Percentiles rank a stretch among this genome's conserved stretches.
Evolutionary conservation across 2,329 filamentous ascomycete species (phyloP).

Genomic region (Nemania diffusa): DNA sequence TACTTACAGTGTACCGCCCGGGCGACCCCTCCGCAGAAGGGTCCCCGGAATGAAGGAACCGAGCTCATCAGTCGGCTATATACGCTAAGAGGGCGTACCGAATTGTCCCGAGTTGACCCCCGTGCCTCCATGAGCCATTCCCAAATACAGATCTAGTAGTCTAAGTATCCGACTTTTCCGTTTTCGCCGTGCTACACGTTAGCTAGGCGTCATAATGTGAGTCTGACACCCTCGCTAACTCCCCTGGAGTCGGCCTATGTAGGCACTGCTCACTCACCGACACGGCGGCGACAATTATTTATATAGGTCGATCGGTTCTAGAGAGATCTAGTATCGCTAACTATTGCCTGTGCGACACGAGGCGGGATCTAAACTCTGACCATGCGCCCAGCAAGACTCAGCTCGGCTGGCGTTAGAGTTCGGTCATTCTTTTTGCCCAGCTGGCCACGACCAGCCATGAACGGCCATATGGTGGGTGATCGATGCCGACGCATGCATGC

Average conservation of each 20-base stretch:
- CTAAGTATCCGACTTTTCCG: neutral
- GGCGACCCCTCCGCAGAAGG: neutral
- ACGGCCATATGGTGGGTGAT: constrained; percentile 14
- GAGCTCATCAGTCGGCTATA: constrained; percentile 10
- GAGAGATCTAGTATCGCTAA: constrained; percentile 20
- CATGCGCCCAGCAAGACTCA: constrained; percentile 3
- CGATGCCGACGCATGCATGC: constrained; percentile 27
- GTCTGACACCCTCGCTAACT: constrained; percentile 5
- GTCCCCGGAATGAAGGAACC: constrained; percentile 10
- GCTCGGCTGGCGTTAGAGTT: constrained; percentile 22
- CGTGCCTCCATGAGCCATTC: neutral
- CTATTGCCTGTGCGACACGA: constrained; percentile 29
- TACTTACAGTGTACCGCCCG: neutral
- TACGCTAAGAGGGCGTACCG: constrained; percentile 4
- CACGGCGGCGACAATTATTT: neutral
- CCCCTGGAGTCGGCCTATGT: neutral
- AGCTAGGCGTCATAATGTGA: constrained; percentile 4
- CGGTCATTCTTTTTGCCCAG: constrained; percentile 10
- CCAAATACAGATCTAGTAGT: neutral
- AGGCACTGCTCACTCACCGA: constrained; percentile 22
- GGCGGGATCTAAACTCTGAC: constrained; percentile 9
- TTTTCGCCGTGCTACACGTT: neutral
- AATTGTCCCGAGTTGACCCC: constrained; percentile 15
- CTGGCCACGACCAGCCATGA: constrained; percentile 15
- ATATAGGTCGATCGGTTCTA: constrained; percentile 9